These are phyloP conservation scores for Leavenworthia alabamica DNA, from an alignment of 345 rosid genomes.

Conservation along the genomic window DNA sequence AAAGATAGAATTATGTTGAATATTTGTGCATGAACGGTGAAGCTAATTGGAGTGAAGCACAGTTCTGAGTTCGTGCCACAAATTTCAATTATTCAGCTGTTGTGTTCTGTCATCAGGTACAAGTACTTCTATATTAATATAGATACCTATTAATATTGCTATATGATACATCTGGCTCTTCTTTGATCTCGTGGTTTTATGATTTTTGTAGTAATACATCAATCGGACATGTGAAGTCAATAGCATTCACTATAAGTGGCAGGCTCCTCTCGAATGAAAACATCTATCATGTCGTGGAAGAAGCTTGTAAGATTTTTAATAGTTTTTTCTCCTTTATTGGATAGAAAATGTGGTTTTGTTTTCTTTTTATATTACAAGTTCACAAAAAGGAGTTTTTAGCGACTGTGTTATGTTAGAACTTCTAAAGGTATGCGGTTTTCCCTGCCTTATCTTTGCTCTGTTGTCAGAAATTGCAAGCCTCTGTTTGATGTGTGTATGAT, in stretches of 20 bases:
- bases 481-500: neutral
- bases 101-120: constrained; percentile 68
- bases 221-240: constrained; percentile 50
- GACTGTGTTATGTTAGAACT: neutral
- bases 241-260: constrained; percentile 81
- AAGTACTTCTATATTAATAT: neutral
- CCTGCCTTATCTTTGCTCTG: neutral
- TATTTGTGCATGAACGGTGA: constrained; percentile 23
- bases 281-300: constrained; percentile 41
- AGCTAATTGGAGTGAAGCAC: constrained; percentile 72
- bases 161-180: constrained; percentile 14
- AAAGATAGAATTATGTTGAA: neutral
- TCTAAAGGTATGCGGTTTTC: neutral
- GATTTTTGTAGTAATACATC: constrained; percentile 43
- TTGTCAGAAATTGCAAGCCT: neutral
- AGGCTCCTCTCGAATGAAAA: constrained; percentile 67
- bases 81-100: constrained; percentile 58
- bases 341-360: neutral
- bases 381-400: neutral
- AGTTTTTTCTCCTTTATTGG: neutral
- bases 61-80: constrained; percentile 64
- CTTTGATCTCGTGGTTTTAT: neutral
- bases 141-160: neutral
- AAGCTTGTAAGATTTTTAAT: constrained; percentile 46
- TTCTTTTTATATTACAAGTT: neutral